Conservation (phyloP, 352 stramenopile species). For the Phytophthora boehmeriae region DNA sequence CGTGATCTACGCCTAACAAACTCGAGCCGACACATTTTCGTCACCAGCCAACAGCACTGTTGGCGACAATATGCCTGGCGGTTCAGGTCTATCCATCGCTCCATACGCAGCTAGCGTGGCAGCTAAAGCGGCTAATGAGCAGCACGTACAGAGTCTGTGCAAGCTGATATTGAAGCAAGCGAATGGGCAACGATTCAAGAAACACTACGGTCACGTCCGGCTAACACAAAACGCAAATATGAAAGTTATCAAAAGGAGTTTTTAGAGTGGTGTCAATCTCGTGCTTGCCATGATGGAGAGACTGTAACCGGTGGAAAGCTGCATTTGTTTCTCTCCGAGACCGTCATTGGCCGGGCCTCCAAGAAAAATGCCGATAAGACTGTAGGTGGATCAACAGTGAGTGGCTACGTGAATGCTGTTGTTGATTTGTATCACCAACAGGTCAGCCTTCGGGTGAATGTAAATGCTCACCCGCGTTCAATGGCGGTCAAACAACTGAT, state of each 20-base stretch:
- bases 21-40: no score
- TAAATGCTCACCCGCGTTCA: conserved; percentile 3
- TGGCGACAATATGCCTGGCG: no score
- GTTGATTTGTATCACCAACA: conserved; percentile 9
- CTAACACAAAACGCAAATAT: conserved; percentile 13
- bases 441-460: no score
- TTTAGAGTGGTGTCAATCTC: conserved; percentile 1
- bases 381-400: conserved; percentile 7
- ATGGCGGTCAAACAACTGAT: conserved; percentile 9
- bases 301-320: conserved; percentile 11
- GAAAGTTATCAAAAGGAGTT: conserved; percentile 14
- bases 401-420: conserved; percentile 9
- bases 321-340: conserved; percentile 4
- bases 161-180: conserved; percentile 16
- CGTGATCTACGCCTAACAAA: no score
- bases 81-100: no score
- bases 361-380: conserved; percentile 8
- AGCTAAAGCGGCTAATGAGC: no score
- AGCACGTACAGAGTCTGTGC: no score
- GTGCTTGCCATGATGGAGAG: not conserved
- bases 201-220: conserved; percentile 1
- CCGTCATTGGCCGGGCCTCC: conserved; percentile 1
- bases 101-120: no score
- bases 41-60: no score
- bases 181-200: conserved; percentile 1